These are phyloP conservation scores for Guadua angustifolia DNA, from an alignment of 176 grass and related monocot genomes.

Conservation along the genomic window DNA sequence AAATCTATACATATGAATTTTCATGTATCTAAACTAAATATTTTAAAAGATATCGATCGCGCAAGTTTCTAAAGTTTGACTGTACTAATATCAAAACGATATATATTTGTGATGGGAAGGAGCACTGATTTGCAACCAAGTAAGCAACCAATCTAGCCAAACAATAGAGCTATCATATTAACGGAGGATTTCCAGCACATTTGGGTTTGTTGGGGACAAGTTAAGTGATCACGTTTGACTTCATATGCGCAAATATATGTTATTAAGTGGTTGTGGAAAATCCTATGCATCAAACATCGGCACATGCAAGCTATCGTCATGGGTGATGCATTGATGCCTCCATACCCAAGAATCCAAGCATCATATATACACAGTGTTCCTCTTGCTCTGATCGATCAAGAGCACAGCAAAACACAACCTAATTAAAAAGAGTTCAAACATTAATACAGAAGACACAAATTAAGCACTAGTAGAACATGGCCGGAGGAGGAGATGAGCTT, in stretches of 20 bases:
- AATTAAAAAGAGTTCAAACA: not conserved
- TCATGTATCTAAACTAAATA: too few relatives aligned
- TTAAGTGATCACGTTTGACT: too few relatives aligned
- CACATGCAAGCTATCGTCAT: not conserved
- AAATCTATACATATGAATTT: too few relatives aligned
- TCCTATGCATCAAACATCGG: too few relatives aligned
- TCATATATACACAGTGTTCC: not conserved
- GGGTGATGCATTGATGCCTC: not conserved
- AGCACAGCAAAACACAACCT: not conserved
- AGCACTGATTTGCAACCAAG: not conserved
- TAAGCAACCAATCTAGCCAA: not conserved
- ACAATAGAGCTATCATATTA: not conserved
- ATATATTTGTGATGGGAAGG: too few relatives aligned
- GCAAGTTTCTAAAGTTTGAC: too few relatives aligned
- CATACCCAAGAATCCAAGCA: not conserved
- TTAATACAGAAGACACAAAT: not conserved
- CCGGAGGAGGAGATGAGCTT: not conserved
- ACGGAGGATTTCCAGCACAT: not conserved
- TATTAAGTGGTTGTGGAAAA: too few relatives aligned
- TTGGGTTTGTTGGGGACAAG: too few relatives aligned
- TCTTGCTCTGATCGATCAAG: not conserved
- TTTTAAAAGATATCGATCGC: too few relatives aligned
- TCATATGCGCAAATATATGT: too few relatives aligned
- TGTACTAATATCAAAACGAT: too few relatives aligned
- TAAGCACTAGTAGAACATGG: not conserved